Evolutionary conservation across 2,329 filamentous ascomycete species (phyloP).

Genomic region (Exutisphaerella laricina): DNA sequence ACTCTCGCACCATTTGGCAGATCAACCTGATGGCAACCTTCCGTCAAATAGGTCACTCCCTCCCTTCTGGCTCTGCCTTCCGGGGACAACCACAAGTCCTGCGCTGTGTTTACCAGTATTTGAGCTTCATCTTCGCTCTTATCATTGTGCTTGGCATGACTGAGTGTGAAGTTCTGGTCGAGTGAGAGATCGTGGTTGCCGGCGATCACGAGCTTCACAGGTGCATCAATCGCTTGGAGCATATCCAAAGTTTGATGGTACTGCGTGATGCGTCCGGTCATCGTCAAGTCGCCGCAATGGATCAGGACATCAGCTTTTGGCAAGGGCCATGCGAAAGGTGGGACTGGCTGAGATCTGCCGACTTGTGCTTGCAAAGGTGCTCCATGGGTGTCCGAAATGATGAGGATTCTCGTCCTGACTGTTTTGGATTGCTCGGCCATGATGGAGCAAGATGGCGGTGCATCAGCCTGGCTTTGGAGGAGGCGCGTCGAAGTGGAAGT

Average conservation of each 20-base stretch:
- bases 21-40: constrained; percentile 45
- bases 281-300: constrained; percentile 38
- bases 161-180: constrained; percentile 15
- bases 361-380: constrained; percentile 4
- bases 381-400: constrained; percentile 18
- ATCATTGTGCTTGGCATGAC: constrained; percentile 4
- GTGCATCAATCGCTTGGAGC: constrained; percentile 28
- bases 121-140: constrained; percentile 8
- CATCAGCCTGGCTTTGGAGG: no score
- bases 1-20: constrained; percentile 46
- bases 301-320: constrained; percentile 34
- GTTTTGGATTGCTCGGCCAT: not conserved
- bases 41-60: constrained; percentile 50
- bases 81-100: constrained; percentile 11
- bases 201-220: constrained; percentile 35
- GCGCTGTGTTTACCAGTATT: constrained; percentile 4
- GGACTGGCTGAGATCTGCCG: not conserved
- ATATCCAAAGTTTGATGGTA: constrained; percentile 30
- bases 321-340: constrained; percentile 10
- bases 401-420: constrained; percentile 12
- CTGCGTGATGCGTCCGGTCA: constrained; percentile 27
- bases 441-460: no score
- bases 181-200: constrained; percentile 36
- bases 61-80: constrained; percentile 29
- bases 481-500: no score